Conservation (phyloP, 352 stramenopile genomes). For the Phytophthora crassamura region DNA sequence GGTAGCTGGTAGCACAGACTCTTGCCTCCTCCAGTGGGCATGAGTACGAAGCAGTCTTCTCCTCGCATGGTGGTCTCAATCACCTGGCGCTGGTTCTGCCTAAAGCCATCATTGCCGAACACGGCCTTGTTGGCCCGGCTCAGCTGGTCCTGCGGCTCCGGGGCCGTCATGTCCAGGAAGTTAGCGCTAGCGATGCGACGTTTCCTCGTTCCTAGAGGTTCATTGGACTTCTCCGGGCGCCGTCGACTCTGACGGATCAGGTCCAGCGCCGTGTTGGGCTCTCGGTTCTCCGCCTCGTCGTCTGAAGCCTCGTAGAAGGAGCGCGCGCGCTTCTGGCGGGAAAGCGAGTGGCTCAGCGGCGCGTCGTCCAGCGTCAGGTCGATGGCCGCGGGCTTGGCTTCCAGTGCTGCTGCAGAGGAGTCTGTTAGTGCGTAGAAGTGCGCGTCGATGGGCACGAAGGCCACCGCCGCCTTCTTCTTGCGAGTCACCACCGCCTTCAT, state of each 20-base stretch:
- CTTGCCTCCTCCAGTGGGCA: conserved; percentile 94
- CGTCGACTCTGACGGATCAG: conserved; percentile 43
- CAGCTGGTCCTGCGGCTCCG: conserved; percentile 42
- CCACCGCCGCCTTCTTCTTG: background rate
- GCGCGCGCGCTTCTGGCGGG: conserved; percentile 13
- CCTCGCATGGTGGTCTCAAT: conserved; percentile 92
- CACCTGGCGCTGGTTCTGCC: conserved; percentile 92
- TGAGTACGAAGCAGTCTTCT: conserved; percentile 94
- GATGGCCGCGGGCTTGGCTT: conserved; percentile 37
- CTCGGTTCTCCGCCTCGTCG: conserved; percentile 53
- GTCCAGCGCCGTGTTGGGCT: conserved; percentile 63
- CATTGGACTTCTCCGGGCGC: background rate
- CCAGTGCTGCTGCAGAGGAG: conserved; percentile 12
- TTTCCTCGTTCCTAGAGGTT: conserved; percentile 22
- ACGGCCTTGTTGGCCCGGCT: conserved; percentile 64
- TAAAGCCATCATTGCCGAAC: conserved; percentile 86
- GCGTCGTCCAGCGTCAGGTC: conserved; percentile 44
- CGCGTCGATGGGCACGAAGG: conserved; percentile 60
- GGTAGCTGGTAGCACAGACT: conserved; percentile 93
- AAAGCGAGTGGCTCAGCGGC: background rate
- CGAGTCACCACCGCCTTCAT: background rate
- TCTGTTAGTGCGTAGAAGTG: conserved; percentile 56
- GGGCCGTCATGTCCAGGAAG: conserved; percentile 1
- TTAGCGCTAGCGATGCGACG: background rate
- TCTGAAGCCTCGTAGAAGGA: conserved; percentile 71